Evolutionary conservation across 352 stramenopile genomes (phyloP), one percentile per base, ranked within the genome.

Genomic region (Nothophytophthora sp.): DNA sequence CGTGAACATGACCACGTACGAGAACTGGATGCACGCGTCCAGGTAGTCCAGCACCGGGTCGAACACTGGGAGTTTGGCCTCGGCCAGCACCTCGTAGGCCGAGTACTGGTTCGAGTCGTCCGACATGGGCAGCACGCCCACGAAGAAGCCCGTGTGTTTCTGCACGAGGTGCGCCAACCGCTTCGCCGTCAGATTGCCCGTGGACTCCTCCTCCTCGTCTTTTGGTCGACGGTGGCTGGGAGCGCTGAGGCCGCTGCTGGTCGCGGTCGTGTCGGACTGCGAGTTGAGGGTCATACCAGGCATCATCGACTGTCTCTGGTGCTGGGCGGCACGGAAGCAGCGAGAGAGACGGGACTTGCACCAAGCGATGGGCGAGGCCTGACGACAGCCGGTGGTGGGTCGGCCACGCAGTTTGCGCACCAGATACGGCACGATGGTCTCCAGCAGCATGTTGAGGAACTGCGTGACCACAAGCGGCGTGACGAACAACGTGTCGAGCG

Each of bases 1-100:
- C 4, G 84, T 95, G 47, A 96, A 96, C 86, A 96, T 96, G 57
- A 93, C 73, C 44, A 96, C 81, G 53, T 95, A 96, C 5, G 84
- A 94, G 45, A 96, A 92, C 64, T 96, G 86, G 46, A 96, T 94
- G 52, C 81, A 88, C 7, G 86, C 80, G 55, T 94, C 84, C 51
- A 96, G 55, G 51, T 96, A 96, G 61, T 96, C 86, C 28, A 92
- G 63, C 57, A 89, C 83, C 20, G 86, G 79, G 36, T 94, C 83
- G 32, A 93, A 96, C 0, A 90, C 65, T 10, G 84, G 77, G n/a
- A 96, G 57, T 45, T 94, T 92, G 9, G 72, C 81, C 50, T 96
- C 84, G 4, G 81, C 79, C 15, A 96, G 67, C 49, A 96, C 85
- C 44, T 95, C 84, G 59, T 92, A 93, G 19, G 85, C 85, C 1